A percentile compares a stretch with the other conserved stretches of the same genome.
phyloP scores from a whole-genome alignment of 1,284 basidiomycete genomes.

The Rhodotorula sp. region DNA sequence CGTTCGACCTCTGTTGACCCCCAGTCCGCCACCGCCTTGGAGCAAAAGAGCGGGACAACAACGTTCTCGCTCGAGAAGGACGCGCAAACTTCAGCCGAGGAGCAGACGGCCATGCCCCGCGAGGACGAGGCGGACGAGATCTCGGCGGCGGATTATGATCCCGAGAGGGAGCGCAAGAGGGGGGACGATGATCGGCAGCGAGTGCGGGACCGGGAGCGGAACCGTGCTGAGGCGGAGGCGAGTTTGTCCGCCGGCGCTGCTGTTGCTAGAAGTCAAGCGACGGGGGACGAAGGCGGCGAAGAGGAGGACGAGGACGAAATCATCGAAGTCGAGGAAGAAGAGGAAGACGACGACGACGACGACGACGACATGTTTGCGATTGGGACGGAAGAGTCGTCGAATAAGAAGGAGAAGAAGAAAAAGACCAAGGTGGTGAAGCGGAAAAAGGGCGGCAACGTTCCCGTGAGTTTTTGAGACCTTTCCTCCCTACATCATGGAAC shows the following conservation, averaged over 20 bases:
- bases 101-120: background rate
- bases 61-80: slow-evolving; percentile 18
- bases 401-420: slow-evolving; percentile 60
- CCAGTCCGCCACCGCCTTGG: slow-evolving; percentile 10
- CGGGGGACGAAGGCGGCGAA: slow-evolving; percentile 52
- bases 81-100: slow-evolving; percentile 4
- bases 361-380: slow-evolving; percentile 88
- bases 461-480: slow-evolving; percentile 13
- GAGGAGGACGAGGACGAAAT: slow-evolving; percentile 16
- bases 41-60: no score
- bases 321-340: slow-evolving; percentile 19
- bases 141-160: slow-evolving; percentile 90
- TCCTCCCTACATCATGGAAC: background rate
- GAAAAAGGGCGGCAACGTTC: slow-evolving; percentile 18
- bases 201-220: slow-evolving; percentile 1
- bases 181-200: slow-evolving; percentile 70
- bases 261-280: slow-evolving; percentile 54
- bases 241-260: slow-evolving; percentile 11
- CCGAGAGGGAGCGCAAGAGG: slow-evolving; percentile 75
- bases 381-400: slow-evolving; percentile 57
- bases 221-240: slow-evolving; percentile 9
- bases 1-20: slow-evolving; percentile 16
- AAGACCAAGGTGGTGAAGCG: slow-evolving; percentile 6
- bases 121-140: slow-evolving; percentile 58
- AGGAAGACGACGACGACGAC: slow-evolving; percentile 63